Evolutionary conservation across 1,284 basidiomycete genomes (phyloP).

Genomic region (Leccinum pallidistipes): DNA sequence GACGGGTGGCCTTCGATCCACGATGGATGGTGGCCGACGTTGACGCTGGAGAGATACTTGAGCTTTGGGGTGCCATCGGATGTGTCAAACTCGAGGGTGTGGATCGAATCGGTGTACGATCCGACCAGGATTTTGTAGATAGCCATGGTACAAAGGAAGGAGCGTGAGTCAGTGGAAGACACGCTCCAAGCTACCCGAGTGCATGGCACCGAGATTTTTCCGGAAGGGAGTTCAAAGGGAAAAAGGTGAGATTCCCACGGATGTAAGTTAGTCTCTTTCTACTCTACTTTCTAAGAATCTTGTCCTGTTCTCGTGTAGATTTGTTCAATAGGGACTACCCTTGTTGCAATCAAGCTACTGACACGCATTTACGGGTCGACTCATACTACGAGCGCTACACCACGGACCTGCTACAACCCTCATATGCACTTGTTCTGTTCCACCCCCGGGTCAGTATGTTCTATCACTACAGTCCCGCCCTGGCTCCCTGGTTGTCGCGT

Average conservation of each 20-base stretch:
- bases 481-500: slow-evolving; percentile 19
- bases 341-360: no score
- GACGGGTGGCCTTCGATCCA: slow-evolving; percentile 65
- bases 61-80: slow-evolving; percentile 37
- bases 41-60: slow-evolving; percentile 42
- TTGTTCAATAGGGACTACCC: no score
- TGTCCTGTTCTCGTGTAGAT: no score
- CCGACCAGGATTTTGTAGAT: slow-evolving; percentile 53
- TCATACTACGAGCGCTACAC: no score
- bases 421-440: slow-evolving; percentile 9
- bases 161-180: neutral
- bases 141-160: slow-evolving; percentile 16
- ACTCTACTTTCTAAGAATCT: no score
- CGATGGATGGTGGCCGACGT: slow-evolving; percentile 64
- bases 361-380: no score
- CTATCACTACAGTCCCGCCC: slow-evolving; percentile 5
- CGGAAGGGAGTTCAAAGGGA: no score
- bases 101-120: slow-evolving; percentile 62
- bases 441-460: slow-evolving; percentile 13
- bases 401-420: neutral
- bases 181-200: neutral
- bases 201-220: no score
- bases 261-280: no score
- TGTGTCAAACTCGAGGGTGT: slow-evolving; percentile 50
- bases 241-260: no score